These are phyloP conservation scores for Fusarium siculi DNA, from an alignment of 2,329 filamentous ascomycete species.

Conservation along the genomic window DNA sequence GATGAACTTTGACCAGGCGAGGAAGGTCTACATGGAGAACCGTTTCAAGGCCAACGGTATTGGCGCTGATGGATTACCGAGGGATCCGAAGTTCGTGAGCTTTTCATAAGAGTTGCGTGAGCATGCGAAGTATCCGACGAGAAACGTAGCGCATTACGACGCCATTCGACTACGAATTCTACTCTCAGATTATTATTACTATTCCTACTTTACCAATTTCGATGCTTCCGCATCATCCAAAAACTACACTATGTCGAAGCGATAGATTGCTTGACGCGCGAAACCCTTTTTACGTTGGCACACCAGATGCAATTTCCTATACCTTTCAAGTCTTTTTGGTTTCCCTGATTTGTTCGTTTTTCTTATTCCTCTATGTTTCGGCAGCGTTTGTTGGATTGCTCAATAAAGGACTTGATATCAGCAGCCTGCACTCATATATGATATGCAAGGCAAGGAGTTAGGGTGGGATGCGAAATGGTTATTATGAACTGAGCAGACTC, in stretches of 20 bases:
- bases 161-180: not conserved
- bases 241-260: constrained; percentile 1
- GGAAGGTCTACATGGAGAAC: constrained; percentile 85
- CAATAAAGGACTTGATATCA: constrained; percentile 9
- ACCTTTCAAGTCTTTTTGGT: not conserved
- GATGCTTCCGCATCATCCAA: not conserved
- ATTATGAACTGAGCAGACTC: constrained; percentile 22
- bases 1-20: constrained; percentile 90
- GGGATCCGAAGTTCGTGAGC: constrained; percentile 95
- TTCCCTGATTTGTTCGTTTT: constrained; percentile 11
- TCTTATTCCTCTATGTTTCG: not conserved
- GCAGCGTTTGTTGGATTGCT: constrained; percentile 11
- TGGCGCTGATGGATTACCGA: constrained; percentile 84
- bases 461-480: constrained; percentile 30
- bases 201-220: not conserved
- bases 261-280: constrained; percentile 1
- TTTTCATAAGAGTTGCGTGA: constrained; percentile 62
- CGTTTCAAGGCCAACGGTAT: constrained; percentile 90
- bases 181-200: not conserved
- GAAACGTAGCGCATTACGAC: constrained; percentile 3
- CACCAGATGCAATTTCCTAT: constrained; percentile 35
- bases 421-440: constrained; percentile 9
- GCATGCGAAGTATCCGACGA: not conserved
- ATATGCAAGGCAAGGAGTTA: constrained; percentile 37
- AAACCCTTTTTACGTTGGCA: constrained; percentile 19